Conservation (phyloP, 306 rosid species). For the Malus asiatica region DNA sequence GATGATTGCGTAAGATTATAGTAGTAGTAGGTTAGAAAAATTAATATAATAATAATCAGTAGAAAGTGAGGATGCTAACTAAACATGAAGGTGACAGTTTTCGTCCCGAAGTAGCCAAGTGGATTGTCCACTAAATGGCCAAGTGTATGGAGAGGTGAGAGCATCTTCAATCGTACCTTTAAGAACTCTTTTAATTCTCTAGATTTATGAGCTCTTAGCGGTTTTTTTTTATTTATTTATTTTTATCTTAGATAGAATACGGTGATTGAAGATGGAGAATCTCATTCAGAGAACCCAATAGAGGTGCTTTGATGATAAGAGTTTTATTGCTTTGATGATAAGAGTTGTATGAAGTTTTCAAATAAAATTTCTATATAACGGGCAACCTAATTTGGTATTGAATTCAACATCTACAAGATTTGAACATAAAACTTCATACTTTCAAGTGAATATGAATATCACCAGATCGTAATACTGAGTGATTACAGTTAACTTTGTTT, state of each 20-base stretch:
- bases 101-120: neutral
- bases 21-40: neutral
- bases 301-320: too few relatives aligned
- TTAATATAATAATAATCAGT: neutral
- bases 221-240: too few relatives aligned
- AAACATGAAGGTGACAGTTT: neutral
- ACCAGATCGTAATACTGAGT: fast-evolving
- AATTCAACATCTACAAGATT: too few relatives aligned
- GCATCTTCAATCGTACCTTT: too few relatives aligned
- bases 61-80: neutral
- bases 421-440: fast-evolving
- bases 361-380: neutral
- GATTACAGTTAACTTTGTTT: neutral
- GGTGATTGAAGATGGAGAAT: too few relatives aligned
- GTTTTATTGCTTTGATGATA: neutral
- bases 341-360: neutral
- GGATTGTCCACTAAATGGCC: neutral
- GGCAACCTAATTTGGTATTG: fast-evolving
- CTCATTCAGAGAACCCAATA: too few relatives aligned
- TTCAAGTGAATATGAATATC: fast-evolving
- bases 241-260: too few relatives aligned
- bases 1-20: neutral
- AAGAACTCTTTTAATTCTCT: too few relatives aligned
- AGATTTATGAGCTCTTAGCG: too few relatives aligned
- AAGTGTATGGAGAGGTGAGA: too few relatives aligned